A percentile compares a stretch with the other conserved stretches of the same genome.
phyloP scores from a whole-genome alignment of 495 filamentous ascomycete species.

The Podospora pseudoanserina region DNA sequence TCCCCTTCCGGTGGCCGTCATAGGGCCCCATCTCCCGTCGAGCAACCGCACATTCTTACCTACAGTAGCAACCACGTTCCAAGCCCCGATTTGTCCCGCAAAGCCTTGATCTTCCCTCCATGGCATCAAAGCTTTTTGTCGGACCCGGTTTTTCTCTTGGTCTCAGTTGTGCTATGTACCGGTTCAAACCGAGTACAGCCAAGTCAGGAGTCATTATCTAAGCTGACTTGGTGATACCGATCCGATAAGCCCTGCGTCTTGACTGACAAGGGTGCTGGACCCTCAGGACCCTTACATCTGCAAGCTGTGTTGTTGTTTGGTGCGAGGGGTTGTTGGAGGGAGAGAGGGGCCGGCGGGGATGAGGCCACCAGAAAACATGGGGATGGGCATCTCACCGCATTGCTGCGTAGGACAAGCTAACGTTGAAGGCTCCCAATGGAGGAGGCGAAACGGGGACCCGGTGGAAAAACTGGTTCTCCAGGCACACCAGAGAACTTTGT shows the following conservation, averaged over 20 bases:
- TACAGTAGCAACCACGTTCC: slow-evolving; percentile 1
- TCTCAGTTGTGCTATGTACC: neutral
- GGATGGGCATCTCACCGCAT: neutral
- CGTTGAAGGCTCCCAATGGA: neutral
- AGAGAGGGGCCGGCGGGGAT: neutral
- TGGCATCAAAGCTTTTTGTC: neutral
- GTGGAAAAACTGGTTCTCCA: neutral
- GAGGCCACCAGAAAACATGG: neutral
- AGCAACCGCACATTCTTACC: neutral
- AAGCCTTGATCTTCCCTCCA: slow-evolving; percentile 8
- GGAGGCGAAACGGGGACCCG: neutral
- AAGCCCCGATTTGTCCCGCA: slow-evolving; percentile 1
- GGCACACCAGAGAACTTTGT: neutral
- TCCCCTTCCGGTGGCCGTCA: neutral
- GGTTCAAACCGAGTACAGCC: neutral
- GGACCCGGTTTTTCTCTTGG: neutral
- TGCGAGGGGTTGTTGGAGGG: neutral
- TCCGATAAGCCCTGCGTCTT: neutral
- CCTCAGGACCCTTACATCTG: neutral
- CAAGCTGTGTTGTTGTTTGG: neutral
- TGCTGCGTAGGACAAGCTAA: neutral
- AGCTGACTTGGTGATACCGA: neutral
- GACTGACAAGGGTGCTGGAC: neutral
- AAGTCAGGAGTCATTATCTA: neutral
- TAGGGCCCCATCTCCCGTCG: neutral